Evolutionary conservation across 306 rosid species (phyloP).

Genomic region (Gleditsia sinensis): DNA sequence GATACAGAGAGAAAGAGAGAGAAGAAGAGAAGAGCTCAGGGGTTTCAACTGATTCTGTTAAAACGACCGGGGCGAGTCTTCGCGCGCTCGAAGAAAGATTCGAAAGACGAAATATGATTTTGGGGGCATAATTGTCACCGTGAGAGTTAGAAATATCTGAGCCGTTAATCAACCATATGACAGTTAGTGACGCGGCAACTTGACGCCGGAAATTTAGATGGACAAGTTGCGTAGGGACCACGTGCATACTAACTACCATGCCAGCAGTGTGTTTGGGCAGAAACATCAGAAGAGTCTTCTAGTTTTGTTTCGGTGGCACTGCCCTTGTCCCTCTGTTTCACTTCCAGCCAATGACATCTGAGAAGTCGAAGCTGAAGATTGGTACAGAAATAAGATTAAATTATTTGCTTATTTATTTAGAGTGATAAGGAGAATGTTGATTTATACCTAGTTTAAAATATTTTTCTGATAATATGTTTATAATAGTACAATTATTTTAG

Average conservation of each 20-base stretch:
- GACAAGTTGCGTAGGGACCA: not conserved
- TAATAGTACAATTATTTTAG: too few species aligned
- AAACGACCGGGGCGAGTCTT: not conserved
- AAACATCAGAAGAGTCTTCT: not conserved
- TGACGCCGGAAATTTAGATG: not conserved
- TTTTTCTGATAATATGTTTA: too few species aligned
- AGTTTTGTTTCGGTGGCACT: too few species aligned
- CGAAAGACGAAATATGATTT: not conserved
- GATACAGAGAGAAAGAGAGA: not conserved
- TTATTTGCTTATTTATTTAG: too few species aligned
- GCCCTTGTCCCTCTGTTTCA: too few species aligned
- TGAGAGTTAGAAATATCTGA: not conserved
- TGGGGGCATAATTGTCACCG: not conserved
- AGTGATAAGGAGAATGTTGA: too few species aligned
- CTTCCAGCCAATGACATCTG: too few species aligned
- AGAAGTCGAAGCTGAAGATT: too few species aligned
- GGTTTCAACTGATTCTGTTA: slow-evolving; percentile 30
- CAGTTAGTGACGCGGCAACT: not conserved
- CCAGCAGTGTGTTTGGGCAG: not conserved
- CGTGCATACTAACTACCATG: not conserved
- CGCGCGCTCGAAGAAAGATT: slow-evolving; percentile 7
- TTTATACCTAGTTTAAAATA: too few species aligned
- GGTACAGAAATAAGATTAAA: not conserved
- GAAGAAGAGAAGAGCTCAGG: not conserved
- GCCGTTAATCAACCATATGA: not conserved